Evolutionary conservation across 805 yeast species (phyloP), one percentile per base, ranked within the genome.

Genomic region (Candida lessepsii): DNA sequence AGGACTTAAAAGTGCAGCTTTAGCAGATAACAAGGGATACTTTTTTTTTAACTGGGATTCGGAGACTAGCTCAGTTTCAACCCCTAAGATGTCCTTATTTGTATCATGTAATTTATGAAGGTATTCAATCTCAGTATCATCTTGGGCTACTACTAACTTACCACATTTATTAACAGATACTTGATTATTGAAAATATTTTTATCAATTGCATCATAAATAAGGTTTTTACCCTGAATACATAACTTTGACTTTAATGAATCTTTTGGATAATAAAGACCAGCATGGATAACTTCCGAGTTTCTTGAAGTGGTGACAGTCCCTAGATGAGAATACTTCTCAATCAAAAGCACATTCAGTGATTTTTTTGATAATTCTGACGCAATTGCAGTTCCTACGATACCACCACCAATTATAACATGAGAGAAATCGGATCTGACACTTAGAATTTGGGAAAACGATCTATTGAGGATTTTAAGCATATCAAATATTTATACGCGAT

Each of bases 231-330:
- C 97, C 27, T 74, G 71, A 24, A 89, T 67, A 52, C 96, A 90
- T 20, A 89, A 61, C 48, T 68, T 61, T 0, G 86, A 78, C 54
- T 86, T 83, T 39, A 90, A 65, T 2, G 84, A 73, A 42, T 76
- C 75, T 8, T 67, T 62, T 0, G 96, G 95, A 53, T 86, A 84
- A 57, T 90, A 90, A 5, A 89, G 53, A 0, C 96, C 96, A 0
- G 96, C 96, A 61, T 89, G 97, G 17, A 89, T 83, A 18, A 90
- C 97, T 54, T 90, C 97, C 2, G 95, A 85, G 65, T 89, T 89
- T 38, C 96, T 68, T n/a, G 91, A 75, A 5, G 95, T 83, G 0
- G 96, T 87, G 52, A 89, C 96, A 49, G 76, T 73, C 1, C 96
- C 96, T 35, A 79, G 57, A 25, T 68, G 67, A 1, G 62, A 58